phyloP scores from a whole-genome alignment of 768 basidiomycete genomes.

The Termitomyces sp. region DNA sequence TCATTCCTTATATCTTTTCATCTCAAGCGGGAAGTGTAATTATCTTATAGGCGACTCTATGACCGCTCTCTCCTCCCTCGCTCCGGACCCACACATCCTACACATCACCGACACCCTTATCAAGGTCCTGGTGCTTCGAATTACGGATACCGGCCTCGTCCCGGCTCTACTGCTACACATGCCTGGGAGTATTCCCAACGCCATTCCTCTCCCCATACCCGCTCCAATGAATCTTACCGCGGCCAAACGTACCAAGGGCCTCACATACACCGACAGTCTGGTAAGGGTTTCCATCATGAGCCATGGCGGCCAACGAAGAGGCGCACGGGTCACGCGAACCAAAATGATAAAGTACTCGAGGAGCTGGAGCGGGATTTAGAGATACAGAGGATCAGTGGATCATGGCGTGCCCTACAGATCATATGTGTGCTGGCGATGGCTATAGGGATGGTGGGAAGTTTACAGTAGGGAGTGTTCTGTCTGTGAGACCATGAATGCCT shows the following conservation, averaged over 20 bases:
- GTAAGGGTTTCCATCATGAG: slow-evolving; percentile 7
- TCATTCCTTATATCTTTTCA: neutral
- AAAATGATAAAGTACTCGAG: slow-evolving; percentile 18
- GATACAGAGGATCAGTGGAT: slow-evolving; percentile 21
- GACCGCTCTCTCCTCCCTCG: slow-evolving; percentile 31
- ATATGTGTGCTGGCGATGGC: slow-evolving; percentile 17
- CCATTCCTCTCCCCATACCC: slow-evolving; percentile 16
- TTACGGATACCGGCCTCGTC: slow-evolving; percentile 21
- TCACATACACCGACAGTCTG: slow-evolving; percentile 1
- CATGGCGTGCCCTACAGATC: slow-evolving; percentile 23
- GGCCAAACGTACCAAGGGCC: neutral
- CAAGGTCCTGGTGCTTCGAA: slow-evolving; percentile 17
- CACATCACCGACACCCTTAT: slow-evolving; percentile 11
- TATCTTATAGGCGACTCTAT: slow-evolving; percentile 31
- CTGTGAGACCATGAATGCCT: neutral
- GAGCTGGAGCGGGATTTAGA: slow-evolving; percentile 14
- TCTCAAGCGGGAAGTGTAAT: neutral
- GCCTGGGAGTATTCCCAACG: slow-evolving; percentile 32
- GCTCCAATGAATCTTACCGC: slow-evolving; percentile 9
- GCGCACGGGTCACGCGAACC: slow-evolving; percentile 8
- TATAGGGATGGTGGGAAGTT: slow-evolving; percentile 16
- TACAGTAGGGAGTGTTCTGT: neutral
- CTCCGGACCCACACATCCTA: slow-evolving; percentile 13
- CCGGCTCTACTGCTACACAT: slow-evolving; percentile 22
- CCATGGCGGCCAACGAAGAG: slow-evolving; percentile 6